Conservation (phyloP, 176 grass and related monocot species). For the Neostapfia colusana region DNA sequence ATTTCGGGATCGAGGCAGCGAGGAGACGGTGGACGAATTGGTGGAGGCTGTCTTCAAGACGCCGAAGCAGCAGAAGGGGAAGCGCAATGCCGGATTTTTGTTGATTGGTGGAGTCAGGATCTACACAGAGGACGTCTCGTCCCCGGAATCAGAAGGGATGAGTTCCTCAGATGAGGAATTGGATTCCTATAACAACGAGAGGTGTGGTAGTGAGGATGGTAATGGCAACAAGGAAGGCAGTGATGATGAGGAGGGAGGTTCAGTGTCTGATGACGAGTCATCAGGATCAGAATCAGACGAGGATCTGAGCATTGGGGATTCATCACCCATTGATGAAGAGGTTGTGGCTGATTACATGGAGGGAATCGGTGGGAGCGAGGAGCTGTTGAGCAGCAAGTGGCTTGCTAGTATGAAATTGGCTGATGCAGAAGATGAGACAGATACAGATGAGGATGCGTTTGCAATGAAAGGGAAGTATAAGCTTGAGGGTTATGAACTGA, state of each 20-base stretch:
- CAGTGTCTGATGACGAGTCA: conserved; percentile 5
- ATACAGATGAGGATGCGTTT: conserved; percentile 57
- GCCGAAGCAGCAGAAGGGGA: conserved; percentile 35
- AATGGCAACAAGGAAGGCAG: conserved; percentile 28
- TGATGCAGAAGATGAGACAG: conserved; percentile 46
- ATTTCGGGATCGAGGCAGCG: conserved; percentile 34
- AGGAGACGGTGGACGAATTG: conserved; percentile 30
- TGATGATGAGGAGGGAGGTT: conserved; percentile 31
- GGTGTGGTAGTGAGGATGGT: conserved; percentile 34
- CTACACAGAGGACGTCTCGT: conserved; percentile 77
- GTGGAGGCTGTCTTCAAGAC: conserved; percentile 40
- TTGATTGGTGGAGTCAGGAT: conserved; percentile 73
- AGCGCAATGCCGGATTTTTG: conserved; percentile 57
- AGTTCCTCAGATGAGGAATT: conserved; percentile 35
- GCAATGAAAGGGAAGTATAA: conserved; percentile 44
- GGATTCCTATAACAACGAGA: conserved; percentile 31
- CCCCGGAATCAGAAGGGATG: conserved; percentile 59
- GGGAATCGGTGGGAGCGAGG: conserved; percentile 57
- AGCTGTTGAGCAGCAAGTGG: conserved; percentile 57
- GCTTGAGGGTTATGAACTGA: conserved; percentile 62
- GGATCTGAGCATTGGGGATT: conserved; percentile 42
- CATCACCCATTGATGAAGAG: conserved; percentile 66
- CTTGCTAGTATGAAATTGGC: conserved; percentile 50
- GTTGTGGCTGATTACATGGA: conserved; percentile 79
- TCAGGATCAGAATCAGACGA: conserved; percentile 37